phyloP scores from a whole-genome alignment of 2,329 filamentous ascomycete species.

The Penicillium sp. region DNA sequence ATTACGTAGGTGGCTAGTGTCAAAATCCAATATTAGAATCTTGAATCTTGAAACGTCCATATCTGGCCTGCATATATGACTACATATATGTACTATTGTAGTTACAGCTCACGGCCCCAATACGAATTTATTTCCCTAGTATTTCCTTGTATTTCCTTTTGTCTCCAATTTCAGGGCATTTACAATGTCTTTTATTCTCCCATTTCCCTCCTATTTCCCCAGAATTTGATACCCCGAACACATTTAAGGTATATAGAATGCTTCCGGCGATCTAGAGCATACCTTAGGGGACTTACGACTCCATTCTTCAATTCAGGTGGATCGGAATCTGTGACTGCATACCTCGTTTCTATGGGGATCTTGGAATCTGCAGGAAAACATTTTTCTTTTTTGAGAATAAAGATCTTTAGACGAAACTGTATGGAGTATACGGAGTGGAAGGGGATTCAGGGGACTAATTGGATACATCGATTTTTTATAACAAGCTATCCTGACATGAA shows the following conservation, averaged over 20 bases:
- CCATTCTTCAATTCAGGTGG: background rate
- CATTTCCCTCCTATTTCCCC: background rate
- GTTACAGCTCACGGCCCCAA: background rate
- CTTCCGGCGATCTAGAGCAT: background rate
- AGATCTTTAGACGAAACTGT: background rate
- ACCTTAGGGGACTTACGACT: background rate
- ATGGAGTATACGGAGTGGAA: background rate
- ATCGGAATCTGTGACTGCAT: constrained; percentile 1
- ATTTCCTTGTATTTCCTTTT: no score
- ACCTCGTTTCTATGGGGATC: constrained; percentile 9
- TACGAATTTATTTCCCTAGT: background rate
- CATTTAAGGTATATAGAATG: background rate
- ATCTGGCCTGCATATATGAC: background rate
- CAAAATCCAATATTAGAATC: background rate
- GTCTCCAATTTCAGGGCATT: background rate
- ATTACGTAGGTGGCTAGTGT: constrained; percentile 5
- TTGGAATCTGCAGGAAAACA: constrained; percentile 5
- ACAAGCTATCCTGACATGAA: background rate
- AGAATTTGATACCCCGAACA: background rate
- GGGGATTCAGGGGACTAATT: background rate
- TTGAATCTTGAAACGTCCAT: background rate
- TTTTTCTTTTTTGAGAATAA: background rate
- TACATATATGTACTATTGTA: background rate
- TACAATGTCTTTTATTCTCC: background rate
- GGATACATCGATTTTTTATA: background rate